Evolutionary conservation across 805 yeast genomes (phyloP), one percentile per base, ranked within the genome.

Genomic region (Candida hungchunana): DNA sequence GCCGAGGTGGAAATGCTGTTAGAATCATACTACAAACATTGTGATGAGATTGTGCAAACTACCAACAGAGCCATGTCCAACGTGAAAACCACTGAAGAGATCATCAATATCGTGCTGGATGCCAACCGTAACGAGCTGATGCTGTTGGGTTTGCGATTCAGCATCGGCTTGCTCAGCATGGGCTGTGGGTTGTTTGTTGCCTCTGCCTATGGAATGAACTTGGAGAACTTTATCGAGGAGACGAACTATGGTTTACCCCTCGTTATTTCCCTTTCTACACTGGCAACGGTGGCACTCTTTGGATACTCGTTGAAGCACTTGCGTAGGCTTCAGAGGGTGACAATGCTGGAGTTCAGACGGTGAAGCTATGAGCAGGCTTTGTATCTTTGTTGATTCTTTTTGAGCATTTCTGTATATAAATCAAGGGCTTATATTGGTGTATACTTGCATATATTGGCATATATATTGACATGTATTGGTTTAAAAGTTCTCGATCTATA

Each of bases 131-230:
- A 93, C 59, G 87, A 90, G 47, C 68, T 93, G 42, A 88, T 93
- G 96, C 58, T 88, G 19, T 65, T 93, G 26, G 95, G 95, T 4
- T 66, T 93, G 38, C 72, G 82, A 48, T 86, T 87, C 56, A 80
- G 93, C 33, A 78, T 87, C 18, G 93, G 95, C 0, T 69, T 94
- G 38, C 63, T 93, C 23, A 81, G 95, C 4, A 65, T 89, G 51
- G 95, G 95, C 2, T 74, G 80, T 12, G 82, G 93, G 1, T 64
- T 94, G 30, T 85, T 84, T 46, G 56, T 86, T 12, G 93, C 95
- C 2, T 82, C 96, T 0, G 64, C 87, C 9, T 93, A 89, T 59
- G 99, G 99, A 23, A 93, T 93, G 98, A 93, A 93, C 60, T 65
- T 93, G 57, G 86, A 83, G 53, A 93, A 90, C 60, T 88, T 84